A percentile compares a stretch with the other conserved stretches of the same genome.
Conservation (phyloP, 495 filamentous ascomycete species). For the Aspergillus campestris region DNA sequence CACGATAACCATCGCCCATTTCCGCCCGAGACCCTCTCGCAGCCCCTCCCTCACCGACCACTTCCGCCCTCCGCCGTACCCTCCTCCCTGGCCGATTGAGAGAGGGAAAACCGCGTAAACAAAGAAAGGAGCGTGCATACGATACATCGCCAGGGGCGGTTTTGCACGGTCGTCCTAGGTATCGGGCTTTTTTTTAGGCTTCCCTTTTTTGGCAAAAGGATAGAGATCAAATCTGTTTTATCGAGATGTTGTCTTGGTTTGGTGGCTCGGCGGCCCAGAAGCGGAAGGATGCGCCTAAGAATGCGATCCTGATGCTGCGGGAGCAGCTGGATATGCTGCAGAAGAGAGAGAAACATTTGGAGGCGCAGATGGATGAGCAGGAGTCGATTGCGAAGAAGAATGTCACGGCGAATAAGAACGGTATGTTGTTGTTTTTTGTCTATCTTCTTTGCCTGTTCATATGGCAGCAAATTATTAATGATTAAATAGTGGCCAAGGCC, state of each 20-base stretch:
- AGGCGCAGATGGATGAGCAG: constrained; percentile 88
- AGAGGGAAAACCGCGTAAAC: no score
- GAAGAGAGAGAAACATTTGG: constrained; percentile 88
- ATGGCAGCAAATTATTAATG: neutral
- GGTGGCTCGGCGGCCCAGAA: constrained; percentile 71
- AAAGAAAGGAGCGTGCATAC: no score
- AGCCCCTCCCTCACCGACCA: no score
- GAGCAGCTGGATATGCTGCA: constrained; percentile 93
- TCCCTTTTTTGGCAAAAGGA: no score
- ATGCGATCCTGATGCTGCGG: constrained; percentile 85
- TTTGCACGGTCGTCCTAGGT: no score
- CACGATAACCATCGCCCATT: no score
- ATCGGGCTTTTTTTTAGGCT: no score
- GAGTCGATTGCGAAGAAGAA: constrained; percentile 87
- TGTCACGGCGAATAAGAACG: constrained; percentile 80
- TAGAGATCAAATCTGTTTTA: neutral
- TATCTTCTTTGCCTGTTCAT: neutral
- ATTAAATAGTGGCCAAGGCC: constrained; percentile 65
- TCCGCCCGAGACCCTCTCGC: no score
- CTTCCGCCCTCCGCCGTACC: no score
- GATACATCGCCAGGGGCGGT: no score
- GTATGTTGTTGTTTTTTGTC: constrained; percentile 23
- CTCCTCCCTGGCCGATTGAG: no score
- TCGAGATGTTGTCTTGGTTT: constrained; percentile 74
- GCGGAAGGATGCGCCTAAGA: constrained; percentile 90